phyloP scores from a whole-genome alignment of 805 yeast genomes.

The Teunomyces aglyptinius region DNA sequence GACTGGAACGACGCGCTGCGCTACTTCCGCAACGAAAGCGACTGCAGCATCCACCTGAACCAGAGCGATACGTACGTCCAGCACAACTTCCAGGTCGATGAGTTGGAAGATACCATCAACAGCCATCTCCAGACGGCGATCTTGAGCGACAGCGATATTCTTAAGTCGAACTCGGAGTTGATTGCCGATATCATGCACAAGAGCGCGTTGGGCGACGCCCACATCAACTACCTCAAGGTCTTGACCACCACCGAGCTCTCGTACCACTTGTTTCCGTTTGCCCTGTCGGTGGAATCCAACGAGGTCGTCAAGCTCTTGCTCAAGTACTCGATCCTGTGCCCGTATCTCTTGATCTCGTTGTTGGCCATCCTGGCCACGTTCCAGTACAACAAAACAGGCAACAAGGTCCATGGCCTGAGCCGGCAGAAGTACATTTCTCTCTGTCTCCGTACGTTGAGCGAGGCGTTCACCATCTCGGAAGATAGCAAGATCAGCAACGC shows the following conservation, averaged over 20 bases:
- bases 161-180: slow-evolving; percentile 21
- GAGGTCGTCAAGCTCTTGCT: slow-evolving; percentile 29
- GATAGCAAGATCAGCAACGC: background rate
- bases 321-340: slow-evolving; percentile 19
- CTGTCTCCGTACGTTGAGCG: slow-evolving; percentile 19
- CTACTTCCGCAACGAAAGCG: background rate
- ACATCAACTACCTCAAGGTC: slow-evolving; percentile 29
- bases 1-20: slow-evolving; percentile 6
- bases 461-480: slow-evolving; percentile 15
- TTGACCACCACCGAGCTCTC: slow-evolving; percentile 30
- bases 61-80: slow-evolving; percentile 16
- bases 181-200: slow-evolving; percentile 23
- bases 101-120: slow-evolving; percentile 12
- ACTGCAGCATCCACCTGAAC: slow-evolving; percentile 6
- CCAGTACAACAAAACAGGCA: slow-evolving; percentile 22
- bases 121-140: background rate
- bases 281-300: slow-evolving; percentile 32
- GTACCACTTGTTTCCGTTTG: slow-evolving; percentile 37
- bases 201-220: slow-evolving; percentile 26
- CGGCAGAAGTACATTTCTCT: slow-evolving; percentile 18
- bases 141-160: background rate
- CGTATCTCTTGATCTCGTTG: slow-evolving; percentile 21
- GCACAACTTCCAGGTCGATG: slow-evolving; percentile 19
- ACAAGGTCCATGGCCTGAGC: slow-evolving; percentile 17
- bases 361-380: slow-evolving; percentile 28